Percentiles rank a stretch among this genome's conserved stretches.
Conservation (phyloP, 345 rosid species). For the Hibiscus mutabilis region DNA sequence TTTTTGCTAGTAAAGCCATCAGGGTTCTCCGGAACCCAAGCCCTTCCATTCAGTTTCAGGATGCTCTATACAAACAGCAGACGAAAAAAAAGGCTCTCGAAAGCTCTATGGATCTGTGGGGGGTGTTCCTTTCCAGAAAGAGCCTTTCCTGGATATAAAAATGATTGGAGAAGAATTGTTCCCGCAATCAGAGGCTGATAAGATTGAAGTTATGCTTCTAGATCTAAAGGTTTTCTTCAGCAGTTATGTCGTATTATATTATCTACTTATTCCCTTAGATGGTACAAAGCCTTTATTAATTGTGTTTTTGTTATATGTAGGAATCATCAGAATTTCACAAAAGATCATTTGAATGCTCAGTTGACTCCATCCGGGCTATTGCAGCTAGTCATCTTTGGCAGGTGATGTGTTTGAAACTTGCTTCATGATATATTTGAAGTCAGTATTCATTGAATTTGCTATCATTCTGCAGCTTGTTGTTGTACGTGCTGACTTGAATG, state of each 20-base stretch:
- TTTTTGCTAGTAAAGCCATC: conserved; percentile 96
- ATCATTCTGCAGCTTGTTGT: conserved; percentile 68
- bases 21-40: conserved; percentile 90
- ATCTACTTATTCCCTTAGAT: conserved; percentile 1
- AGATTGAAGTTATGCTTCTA: conserved; percentile 81
- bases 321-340: conserved; percentile 89
- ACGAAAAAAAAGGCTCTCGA: conserved; percentile 37
- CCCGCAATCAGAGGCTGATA: conserved; percentile 94
- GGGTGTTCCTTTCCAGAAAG: conserved; percentile 44
- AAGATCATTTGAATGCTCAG: conserved; percentile 76
- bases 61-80: conserved; percentile 43
- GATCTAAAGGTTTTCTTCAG: conserved; percentile 61
- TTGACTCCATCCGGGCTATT: conserved; percentile 80
- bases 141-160: conserved; percentile 37
- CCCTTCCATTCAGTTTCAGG: conserved; percentile 59
- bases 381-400: conserved; percentile 99
- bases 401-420: conserved; percentile 41
- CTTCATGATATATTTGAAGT: conserved; percentile 2
- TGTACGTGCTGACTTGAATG: conserved; percentile 84
- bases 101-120: conserved; percentile 53
- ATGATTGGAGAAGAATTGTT: conserved; percentile 66
- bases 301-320: conserved; percentile 28
- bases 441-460: conserved; percentile 15
- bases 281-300: neutral
- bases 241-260: conserved; percentile 5